These are phyloP conservation scores for Fraxinus excelsior DNA, from an alignment of 257 asterid species.

Conservation along the genomic window DNA sequence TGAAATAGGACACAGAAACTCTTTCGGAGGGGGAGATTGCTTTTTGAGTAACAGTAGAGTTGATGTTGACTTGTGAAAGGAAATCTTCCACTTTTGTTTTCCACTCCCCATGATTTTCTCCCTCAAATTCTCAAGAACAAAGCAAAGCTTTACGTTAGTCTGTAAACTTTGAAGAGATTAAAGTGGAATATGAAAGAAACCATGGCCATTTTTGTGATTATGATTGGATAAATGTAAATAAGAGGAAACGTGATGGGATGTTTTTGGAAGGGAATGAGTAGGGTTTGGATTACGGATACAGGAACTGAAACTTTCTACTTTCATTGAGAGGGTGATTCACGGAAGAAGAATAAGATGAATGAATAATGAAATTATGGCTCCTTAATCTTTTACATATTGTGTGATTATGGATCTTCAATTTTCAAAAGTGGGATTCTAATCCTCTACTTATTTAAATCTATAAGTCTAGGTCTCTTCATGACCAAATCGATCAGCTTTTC, in stretches of 20 bases:
- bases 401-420: too few relatives aligned
- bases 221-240: not conserved
- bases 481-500: too few relatives aligned
- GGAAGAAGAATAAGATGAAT: not conserved
- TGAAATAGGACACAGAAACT: conserved; percentile 77
- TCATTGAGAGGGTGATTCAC: not conserved
- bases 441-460: too few relatives aligned
- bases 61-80: conserved; percentile 56
- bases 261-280: not conserved
- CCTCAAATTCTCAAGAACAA: not conserved
- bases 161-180: not conserved
- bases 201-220: not conserved
- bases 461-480: too few relatives aligned
- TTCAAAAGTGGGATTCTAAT: too few relatives aligned
- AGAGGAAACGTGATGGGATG: not conserved
- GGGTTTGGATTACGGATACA: not conserved
- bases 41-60: conserved; percentile 19
- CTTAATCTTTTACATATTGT: too few relatives aligned
- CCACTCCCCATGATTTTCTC: conserved; percentile 43
- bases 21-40: conserved; percentile 46
- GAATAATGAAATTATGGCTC: not conserved
- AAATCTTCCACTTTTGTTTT: conserved; percentile 70
- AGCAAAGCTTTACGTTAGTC: not conserved
- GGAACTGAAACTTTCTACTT: not conserved
- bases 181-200: not conserved